Evolutionary conservation across 371 early-diverging fungal species (phyloP).

Genomic region (Mortierella polycephala): DNA sequence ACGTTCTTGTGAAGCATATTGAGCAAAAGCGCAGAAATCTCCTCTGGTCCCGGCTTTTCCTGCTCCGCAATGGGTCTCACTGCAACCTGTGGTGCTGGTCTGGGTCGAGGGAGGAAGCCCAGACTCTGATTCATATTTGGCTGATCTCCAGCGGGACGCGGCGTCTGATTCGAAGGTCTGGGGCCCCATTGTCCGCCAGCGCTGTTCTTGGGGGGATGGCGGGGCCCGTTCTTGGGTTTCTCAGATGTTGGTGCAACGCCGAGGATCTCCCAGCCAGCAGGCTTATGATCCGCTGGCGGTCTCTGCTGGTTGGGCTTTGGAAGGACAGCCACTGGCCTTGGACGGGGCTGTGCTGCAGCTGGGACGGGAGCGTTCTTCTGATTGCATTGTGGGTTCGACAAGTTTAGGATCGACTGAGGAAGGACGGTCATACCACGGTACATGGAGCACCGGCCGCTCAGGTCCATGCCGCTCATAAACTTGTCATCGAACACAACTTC

Average conservation of each 20-base stretch:
- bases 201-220: conserved; percentile 10
- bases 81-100: conserved; percentile 35
- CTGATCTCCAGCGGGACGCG: conserved; percentile 11
- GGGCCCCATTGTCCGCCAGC: neutral
- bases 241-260: conserved; percentile 30
- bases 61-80: conserved; percentile 20
- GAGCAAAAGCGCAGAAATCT: conserved; percentile 32
- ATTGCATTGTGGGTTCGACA: conserved; percentile 62
- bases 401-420: conserved; percentile 68
- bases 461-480: conserved; percentile 82
- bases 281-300: conserved; percentile 33
- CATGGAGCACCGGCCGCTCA: conserved; percentile 80
- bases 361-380: conserved; percentile 15
- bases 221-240: conserved; percentile 29
- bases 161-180: conserved; percentile 1
- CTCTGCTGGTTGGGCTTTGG: conserved; percentile 27
- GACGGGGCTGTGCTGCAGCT: conserved; percentile 26
- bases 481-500: conserved; percentile 90
- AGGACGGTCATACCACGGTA: conserved; percentile 76
- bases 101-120: conserved; percentile 46
- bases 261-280: conserved; percentile 49
- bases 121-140: conserved; percentile 34
- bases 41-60: conserved; percentile 15
- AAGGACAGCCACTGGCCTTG: conserved; percentile 23
- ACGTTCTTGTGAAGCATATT: conserved; percentile 38